Percentiles rank a stretch among this genome's conserved stretches.
Evolutionary conservation across 345 rosid genomes (phyloP).

Genomic region (Sapria himalayana): DNA sequence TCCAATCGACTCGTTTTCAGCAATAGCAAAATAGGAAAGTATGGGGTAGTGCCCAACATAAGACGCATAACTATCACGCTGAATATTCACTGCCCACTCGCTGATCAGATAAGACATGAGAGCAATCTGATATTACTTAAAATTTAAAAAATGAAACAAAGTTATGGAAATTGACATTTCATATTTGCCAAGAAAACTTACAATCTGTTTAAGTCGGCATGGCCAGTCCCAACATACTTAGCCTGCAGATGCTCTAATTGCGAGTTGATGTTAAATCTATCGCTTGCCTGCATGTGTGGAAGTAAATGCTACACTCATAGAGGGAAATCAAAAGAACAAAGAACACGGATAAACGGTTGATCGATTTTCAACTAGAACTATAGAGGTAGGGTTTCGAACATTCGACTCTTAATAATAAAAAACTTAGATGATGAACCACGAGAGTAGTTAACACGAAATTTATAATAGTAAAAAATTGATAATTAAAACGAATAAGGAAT

Average conservation of each 20-base stretch:
- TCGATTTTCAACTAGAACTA: too few species aligned
- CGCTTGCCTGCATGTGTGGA: conserved; percentile 52
- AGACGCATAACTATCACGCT: conserved; percentile 82
- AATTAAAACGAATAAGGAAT: too few species aligned
- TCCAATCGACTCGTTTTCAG: conserved; percentile 83
- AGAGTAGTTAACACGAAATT: too few species aligned
- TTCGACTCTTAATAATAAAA: too few species aligned
- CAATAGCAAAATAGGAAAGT: conserved; percentile 66
- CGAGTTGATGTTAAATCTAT: conserved; percentile 93
- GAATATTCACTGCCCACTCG: conserved; percentile 91
- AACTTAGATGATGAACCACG: too few species aligned
- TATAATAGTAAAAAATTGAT: too few species aligned
- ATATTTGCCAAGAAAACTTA: conserved; percentile 12
- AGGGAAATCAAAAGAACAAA: too few species aligned
- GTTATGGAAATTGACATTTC: neutral
- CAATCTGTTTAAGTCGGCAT: conserved; percentile 90
- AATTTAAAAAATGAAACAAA: neutral
- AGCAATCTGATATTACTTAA: neutral
- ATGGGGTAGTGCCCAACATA: conserved; percentile 73
- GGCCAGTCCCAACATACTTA: conserved; percentile 89
- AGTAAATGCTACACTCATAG: too few species aligned
- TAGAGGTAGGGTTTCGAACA: too few species aligned
- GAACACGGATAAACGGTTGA: neutral
- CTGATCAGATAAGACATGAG: conserved; percentile 13
- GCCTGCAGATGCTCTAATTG: conserved; percentile 99